Evolutionary conservation across 2,329 filamentous ascomycete species (phyloP), one percentile per base, ranked within the genome.

Genomic region (Aspergillus hiratsukae): DNA sequence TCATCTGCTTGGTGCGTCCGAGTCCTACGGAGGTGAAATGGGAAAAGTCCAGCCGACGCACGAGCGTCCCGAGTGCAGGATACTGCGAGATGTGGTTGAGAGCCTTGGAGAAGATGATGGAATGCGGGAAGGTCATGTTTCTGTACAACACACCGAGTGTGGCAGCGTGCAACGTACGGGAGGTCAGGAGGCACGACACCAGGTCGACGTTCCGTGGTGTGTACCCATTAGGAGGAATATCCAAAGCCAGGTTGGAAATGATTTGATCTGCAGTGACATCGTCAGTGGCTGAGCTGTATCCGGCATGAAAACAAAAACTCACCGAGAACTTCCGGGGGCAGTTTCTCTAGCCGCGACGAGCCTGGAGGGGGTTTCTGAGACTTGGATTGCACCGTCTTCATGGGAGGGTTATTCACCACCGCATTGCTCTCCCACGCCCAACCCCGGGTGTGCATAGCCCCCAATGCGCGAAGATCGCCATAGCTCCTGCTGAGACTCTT

Each of bases 21-120:
- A 91, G 80, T 54, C 88, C 87, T 54, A 88, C 85, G 23, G 89
- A 89, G 70, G 90, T 92, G 75, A 92, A 92, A 77, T 92, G 89
- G 60, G 88, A 91, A 67, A 94, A 92, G 75, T 94, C 90, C 48
- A 93, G 78, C 51, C 90, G 87, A 56, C 88, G 85, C 48, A 93
- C 88, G 65, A 92, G 85, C 43, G 85, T 87, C 48, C 89, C 90
- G 53, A 92, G 79, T 8, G 85, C 79, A 2, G 85, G 83, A 69
- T 91, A 86, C 57, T 82, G 76, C 48, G 79, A 77, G 61, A 93
- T 79, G 66, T 90, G 89, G 56, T 80, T 79, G 50, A 91, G 81
- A 64, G 91, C 90, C 74, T 93, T 93, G 69, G 86, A 86, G 76
- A 92, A 94, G 70, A 91, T 90, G 58, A 86, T 80, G 27, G 90